Percentiles rank a stretch among this genome's conserved stretches.
phyloP scores from a whole-genome alignment of 441 rosid genomes.

The Capsella rubella region DNA sequence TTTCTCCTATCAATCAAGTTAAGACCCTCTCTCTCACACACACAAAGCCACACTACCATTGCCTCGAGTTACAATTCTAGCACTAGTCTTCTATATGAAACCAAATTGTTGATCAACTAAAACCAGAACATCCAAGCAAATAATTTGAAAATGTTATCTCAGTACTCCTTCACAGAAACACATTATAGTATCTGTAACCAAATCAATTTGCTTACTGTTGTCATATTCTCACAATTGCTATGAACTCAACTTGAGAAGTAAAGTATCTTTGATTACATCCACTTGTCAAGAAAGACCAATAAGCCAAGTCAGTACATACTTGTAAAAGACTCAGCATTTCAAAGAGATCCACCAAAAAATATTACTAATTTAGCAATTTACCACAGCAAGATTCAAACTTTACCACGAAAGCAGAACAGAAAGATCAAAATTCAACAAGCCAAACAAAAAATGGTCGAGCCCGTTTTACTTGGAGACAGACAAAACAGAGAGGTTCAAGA shows the following conservation, averaged over 20 bases:
- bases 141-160: background rate
- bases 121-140: slow-evolving; percentile 17
- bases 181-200: slow-evolving; percentile 6
- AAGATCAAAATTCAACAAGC: slow-evolving; percentile 29
- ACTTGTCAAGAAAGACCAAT: slow-evolving; percentile 5
- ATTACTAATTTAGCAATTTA: background rate
- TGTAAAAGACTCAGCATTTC: slow-evolving; percentile 17
- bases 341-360: slow-evolving; percentile 23
- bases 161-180: background rate
- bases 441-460: background rate
- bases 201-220: slow-evolving; percentile 1
- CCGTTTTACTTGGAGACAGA: slow-evolving; percentile 26
- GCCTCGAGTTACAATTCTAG: background rate
- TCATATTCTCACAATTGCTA: background rate
- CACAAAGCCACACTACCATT: background rate
- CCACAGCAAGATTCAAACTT: slow-evolving; percentile 34
- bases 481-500: slow-evolving; percentile 27
- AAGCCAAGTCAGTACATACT: slow-evolving; percentile 7
- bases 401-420: slow-evolving; percentile 1
- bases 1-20: slow-evolving; percentile 1
- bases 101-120: slow-evolving; percentile 3
- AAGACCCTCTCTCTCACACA: background rate
- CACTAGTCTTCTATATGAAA: slow-evolving; percentile 19
- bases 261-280: background rate
- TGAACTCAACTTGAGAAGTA: slow-evolving; percentile 22